phyloP scores from a whole-genome alignment of 305 asterid species.

The Solanum aculeatissimum region DNA sequence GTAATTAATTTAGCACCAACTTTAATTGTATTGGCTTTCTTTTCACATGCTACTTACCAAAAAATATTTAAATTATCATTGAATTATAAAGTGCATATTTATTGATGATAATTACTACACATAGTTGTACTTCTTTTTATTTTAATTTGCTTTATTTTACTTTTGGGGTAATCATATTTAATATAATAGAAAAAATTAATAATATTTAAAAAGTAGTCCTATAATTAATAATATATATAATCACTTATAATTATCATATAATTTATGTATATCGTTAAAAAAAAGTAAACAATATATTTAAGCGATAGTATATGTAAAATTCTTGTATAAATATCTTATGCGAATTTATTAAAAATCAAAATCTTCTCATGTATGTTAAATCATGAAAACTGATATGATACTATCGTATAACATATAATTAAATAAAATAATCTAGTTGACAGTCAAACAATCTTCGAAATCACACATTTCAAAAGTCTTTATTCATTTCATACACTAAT shows the following conservation, averaged over 20 bases:
- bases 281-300: no score
- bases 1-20: not conserved
- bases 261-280: no score
- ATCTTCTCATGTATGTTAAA: not conserved
- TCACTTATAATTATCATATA: no score
- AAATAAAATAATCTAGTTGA: not conserved
- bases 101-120: not conserved
- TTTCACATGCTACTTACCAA: not conserved
- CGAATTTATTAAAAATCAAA: not conserved
- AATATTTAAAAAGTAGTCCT: no score
- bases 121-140: not conserved
- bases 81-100: not conserved
- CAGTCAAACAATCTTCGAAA: not conserved
- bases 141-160: not conserved
- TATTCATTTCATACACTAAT: no score
- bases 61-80: not conserved
- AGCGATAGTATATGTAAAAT: no score
- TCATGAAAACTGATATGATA: not conserved
- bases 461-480: no score
- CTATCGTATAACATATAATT: not conserved
- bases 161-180: no score
- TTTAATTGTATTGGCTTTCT: not conserved
- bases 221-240: no score
- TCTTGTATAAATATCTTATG: no score
- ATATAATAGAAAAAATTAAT: no score